Base-by-base conservation (phyloP, 208 protist genomes). In the Trypanosomatidae sp. region DNA sequence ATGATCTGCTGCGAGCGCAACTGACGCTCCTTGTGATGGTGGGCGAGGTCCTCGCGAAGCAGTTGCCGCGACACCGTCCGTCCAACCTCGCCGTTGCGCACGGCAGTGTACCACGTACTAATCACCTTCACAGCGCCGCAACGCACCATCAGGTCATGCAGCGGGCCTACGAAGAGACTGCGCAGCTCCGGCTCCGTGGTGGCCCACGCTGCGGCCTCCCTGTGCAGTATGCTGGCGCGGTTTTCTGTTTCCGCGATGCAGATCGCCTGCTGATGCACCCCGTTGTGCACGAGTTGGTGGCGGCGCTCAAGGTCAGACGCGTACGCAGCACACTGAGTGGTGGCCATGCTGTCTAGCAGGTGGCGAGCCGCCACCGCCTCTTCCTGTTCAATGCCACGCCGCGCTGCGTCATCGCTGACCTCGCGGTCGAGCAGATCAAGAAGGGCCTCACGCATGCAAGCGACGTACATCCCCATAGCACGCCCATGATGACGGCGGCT, bases 81-180 rank as follows among this genome's bases (percentile, higher is more conserved):
- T 19, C 75, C 75, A 33, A 74, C 39, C 22, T 74, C 69, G 70
- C 75, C 69, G 56, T 59, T 50, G 47, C 62, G 64, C 10, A 80
- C 8, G 41, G 75, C 69, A 0, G 6, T 30, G 64, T 74, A 80
- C 75, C 75, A 80, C 30, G 44, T 62, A 33, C 69, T 71, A 49
- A 80, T 80, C 17, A 33, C 49, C 2, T 62, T 71, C 22, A 74
- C 70, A 15, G 75, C 75, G 19, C 55, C 33, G n/a, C 75, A 65
- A 28, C 75, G 75, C 44, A 56, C 55, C 25, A 80, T 56, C 7
- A 71, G 17, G 9, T 80, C 75, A 41, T 71, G 75, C 65, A 80
- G 69, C 3, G 75, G 75, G 10, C 75, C 75, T 12, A 69, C 66
- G 33, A 80, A 39, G 17, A 72, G 44, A 30, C 41, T 50, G 10